Conservation (phyloP, 2,329 filamentous ascomycete genomes). For the Trichoderma hamatum region DNA sequence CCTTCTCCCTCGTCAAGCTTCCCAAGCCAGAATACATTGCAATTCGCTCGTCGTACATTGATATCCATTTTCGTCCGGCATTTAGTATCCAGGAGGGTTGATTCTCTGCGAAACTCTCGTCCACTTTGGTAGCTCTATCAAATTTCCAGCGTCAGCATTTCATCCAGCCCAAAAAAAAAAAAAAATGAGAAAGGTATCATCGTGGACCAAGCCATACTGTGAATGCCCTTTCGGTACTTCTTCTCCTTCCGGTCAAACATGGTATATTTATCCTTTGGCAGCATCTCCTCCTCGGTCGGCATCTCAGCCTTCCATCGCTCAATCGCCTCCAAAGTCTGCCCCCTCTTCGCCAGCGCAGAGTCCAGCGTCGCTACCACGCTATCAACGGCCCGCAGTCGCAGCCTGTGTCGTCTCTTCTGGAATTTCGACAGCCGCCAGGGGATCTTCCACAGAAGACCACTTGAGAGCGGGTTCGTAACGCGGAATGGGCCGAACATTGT, state of each 20-base stretch:
- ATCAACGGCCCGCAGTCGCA: conserved; percentile 83
- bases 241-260: conserved; percentile 97
- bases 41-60: conserved; percentile 5
- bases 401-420: conserved; percentile 85
- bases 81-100: conserved; percentile 91
- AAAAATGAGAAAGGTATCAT: not conserved
- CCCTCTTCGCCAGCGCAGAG: conserved; percentile 73
- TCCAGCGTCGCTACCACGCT: conserved; percentile 82
- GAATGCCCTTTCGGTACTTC: conserved; percentile 94
- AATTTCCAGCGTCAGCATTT: conserved; percentile 29
- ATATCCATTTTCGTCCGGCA: conserved; percentile 11
- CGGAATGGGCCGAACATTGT: conserved; percentile 85
- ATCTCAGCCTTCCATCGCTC: conserved; percentile 94
- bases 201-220: conserved; percentile 67
- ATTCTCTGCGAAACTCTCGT: conserved; percentile 91
- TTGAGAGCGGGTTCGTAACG: conserved; percentile 72
- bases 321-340: conserved; percentile 73
- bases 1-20: not conserved
- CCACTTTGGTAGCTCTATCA: conserved; percentile 81
- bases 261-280: conserved; percentile 95
- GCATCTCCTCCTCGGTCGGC: conserved; percentile 94
- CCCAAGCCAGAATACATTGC: not conserved
- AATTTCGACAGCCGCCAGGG: conserved; percentile 93
- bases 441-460: conserved; percentile 93
- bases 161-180: not conserved